These are phyloP conservation scores for Diversispora epigaea DNA, from an alignment of 192 early-diverging fungal species.

Conservation along the genomic window DNA sequence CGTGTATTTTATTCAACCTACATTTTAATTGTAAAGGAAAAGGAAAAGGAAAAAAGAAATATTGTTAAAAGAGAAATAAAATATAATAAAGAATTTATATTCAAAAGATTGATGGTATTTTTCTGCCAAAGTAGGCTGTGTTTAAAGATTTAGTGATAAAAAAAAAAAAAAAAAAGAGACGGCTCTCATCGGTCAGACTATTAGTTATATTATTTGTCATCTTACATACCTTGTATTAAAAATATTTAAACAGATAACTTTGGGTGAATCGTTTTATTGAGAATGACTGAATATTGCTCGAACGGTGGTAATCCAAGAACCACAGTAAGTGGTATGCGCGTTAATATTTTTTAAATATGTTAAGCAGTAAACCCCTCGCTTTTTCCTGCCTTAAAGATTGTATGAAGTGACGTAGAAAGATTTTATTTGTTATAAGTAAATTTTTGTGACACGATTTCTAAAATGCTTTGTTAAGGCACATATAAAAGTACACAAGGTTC, in stretches of 20 bases:
- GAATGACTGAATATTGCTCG: constrained; percentile 7
- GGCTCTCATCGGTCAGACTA: background rate
- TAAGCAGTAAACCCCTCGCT: constrained; percentile 9
- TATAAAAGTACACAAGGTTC: too few species aligned
- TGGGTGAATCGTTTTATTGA: background rate
- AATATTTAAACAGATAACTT: background rate
- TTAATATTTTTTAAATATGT: background rate
- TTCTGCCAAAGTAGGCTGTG: background rate
- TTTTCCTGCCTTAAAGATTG: constrained; percentile 9
- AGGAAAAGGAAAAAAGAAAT: constrained; percentile 8
- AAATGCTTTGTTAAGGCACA: too few species aligned
- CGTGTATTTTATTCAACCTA: constrained; percentile 4
- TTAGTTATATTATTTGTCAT: background rate
- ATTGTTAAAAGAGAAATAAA: background rate
- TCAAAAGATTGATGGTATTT: constrained; percentile 25
- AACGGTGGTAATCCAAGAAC: constrained; percentile 26
- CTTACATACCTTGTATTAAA: constrained; percentile 10
- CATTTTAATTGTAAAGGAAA: background rate
- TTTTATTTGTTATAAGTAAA: background rate
- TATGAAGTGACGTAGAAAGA: constrained; percentile 10
- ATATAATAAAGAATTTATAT: constrained; percentile 9
- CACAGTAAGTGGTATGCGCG: background rate
- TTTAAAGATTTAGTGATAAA: background rate
- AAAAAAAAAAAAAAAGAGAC: background rate
- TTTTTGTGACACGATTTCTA: background rate